Conservation (phyloP, 352 stramenopile genomes). For the Pythium plurisporium region DNA sequence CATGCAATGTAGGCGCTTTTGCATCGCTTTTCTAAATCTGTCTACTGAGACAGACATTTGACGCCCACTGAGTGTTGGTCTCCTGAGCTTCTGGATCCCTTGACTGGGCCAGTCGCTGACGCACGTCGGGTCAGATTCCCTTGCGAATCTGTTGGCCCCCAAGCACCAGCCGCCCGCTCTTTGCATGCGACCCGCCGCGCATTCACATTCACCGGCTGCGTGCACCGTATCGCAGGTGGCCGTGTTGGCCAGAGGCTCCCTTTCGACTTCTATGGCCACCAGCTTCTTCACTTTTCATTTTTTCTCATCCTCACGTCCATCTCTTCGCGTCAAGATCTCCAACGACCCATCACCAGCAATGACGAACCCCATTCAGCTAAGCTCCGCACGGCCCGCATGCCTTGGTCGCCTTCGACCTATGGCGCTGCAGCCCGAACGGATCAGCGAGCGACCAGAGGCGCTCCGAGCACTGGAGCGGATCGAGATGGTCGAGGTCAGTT, state of each 20-base stretch:
- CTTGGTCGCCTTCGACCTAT: slow-evolving; percentile 2
- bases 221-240: too few relatives aligned
- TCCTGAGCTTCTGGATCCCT: slow-evolving; percentile 7
- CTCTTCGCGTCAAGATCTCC: neutral
- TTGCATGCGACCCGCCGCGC: too few relatives aligned
- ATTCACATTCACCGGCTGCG: too few relatives aligned
- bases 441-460: neutral
- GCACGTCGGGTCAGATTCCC: too few relatives aligned
- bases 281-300: slow-evolving; percentile 11
- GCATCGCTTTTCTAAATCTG: slow-evolving; percentile 12
- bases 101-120: neutral
- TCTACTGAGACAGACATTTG: slow-evolving; percentile 9
- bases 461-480: slow-evolving; percentile 11
- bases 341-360: neutral
- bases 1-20: neutral
- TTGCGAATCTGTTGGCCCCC: too few relatives aligned
- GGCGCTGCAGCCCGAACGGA: slow-evolving; percentile 4
- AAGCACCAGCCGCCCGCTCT: too few relatives aligned
- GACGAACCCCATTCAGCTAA: neutral
- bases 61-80: slow-evolving; percentile 11
- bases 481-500: slow-evolving; percentile 3
- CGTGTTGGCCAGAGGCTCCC: too few relatives aligned
- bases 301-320: neutral
- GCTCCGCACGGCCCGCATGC: neutral
- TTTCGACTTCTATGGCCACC: too few relatives aligned